Base-by-base conservation (phyloP, 1,284 basidiomycete species). In the Tylopilus sp. region DNA sequence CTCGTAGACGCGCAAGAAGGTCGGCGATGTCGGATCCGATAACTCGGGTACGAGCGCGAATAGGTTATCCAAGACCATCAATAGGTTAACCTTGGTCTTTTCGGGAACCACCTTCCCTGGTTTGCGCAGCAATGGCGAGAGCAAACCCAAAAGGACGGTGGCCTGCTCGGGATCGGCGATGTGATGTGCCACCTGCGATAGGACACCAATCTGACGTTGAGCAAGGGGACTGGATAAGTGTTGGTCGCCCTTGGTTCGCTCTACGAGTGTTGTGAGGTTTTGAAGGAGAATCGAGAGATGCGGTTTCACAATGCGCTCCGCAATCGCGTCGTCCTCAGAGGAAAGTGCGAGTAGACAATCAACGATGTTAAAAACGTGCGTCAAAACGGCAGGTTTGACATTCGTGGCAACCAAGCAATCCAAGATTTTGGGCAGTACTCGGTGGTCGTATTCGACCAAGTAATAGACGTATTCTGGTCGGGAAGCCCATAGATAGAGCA, bases 361-460 rank as follows among this genome's bases (percentile, higher is more conserved):
- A 53, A 97, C 84, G 63, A 98, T 91, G 74, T 98, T 97, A 70
- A 98, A 93, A 12, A 99, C 87, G 60, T 89, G 88, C 10, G 86
- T 86, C 41, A 98, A 84, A 18, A 98, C 95, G 0, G 89, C 81
- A 1, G 95, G 91, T 80, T 99, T 98, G 78, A 98, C 96, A 69
- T 92, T 94, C 9, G 89, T 86, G 4, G 93, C 93, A 3, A 92
- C 83, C 39, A 99, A 83, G 73, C 95, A 96, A 60, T 89, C 89
- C 76, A 94, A 96, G 2, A 97, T 81, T 75, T 94, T 91, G 8
- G 91, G 91, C 19, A 99, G 80, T 3, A 94, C 85, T 1, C 84
- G 82, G 1, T 82, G 70, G 74, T 99, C 94, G 74, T 91, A 93
- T 24, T 87, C 81, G 55, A 92, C 89, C 26, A 99, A 84, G 74